Conservation (phyloP, 2,329 filamentous ascomycete genomes). For the Fusarium sp. region DNA sequence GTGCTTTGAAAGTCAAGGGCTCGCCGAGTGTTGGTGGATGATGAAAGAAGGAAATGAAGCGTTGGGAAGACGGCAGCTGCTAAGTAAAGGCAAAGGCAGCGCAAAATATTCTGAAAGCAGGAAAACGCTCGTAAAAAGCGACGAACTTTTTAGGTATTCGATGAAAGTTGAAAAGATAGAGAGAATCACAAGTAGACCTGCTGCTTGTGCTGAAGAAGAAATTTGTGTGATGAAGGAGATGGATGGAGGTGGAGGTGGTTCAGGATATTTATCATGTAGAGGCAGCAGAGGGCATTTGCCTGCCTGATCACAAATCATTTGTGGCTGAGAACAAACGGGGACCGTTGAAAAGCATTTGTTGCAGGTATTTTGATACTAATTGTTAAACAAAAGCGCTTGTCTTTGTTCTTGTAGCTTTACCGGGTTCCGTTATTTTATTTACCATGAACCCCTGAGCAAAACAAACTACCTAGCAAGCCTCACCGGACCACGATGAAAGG, state of each 20-base stretch:
- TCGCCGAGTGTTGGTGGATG: background rate
- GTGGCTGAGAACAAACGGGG: background rate
- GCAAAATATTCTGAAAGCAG: background rate
- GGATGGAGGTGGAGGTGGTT: background rate
- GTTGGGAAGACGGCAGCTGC: background rate
- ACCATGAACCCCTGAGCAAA: background rate
- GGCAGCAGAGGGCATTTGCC: background rate
- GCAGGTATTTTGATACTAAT: background rate
- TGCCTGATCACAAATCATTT: background rate
- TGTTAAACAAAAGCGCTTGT: background rate
- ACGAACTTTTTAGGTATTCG: background rate
- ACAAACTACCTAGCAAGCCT: background rate
- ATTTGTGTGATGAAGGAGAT: background rate
- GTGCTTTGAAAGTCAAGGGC: background rate
- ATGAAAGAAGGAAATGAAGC: background rate
- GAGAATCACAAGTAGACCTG: background rate
- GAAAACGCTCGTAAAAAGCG: background rate
- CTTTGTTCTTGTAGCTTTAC: constrained; percentile 12
- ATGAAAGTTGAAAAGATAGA: background rate
- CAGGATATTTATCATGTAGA: background rate
- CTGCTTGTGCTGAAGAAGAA: background rate
- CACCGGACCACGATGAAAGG: background rate
- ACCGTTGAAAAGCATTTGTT: background rate
- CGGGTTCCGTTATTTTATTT: background rate
- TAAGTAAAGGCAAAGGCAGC: background rate